Base-by-base conservation (phyloP, 306 rosid genomes). In the Chamaecrista fasciculata region DNA sequence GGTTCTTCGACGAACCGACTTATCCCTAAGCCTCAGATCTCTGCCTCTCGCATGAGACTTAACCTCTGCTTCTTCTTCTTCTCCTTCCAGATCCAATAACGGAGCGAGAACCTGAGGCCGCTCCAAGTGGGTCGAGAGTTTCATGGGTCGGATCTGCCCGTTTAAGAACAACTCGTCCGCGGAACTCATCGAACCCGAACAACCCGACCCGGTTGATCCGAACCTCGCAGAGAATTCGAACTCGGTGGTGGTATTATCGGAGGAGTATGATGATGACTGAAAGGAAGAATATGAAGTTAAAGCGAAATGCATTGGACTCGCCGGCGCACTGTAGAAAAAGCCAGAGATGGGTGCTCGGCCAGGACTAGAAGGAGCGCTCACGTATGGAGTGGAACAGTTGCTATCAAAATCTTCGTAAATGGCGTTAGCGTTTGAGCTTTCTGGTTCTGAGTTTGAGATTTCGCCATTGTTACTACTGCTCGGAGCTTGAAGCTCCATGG, bases 61-160 rank as follows among this genome's bases (percentile, higher is more conserved):
- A 0, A 24, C 70, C 0, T 33, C 86, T 0, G 29, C 72, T 0
- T 74, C 75, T 3, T 76, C 69, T 0, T 46, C 74, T 0, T 77
- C 95, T 19, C 8, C 74, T 29, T 86, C 90, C 61, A 91, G 96
- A 95, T 91, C 97, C 74, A 85, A 66, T 71, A 94, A 70, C 6
- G 98, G 98, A 29, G 83, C 83, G 0, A 92, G 71, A 42, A 83
- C 80, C 52, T 90, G 99, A 5, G 99, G 97, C 16, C 78, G 79
- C 36, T 95, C 92, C 42, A 95, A 62, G 78, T 95, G 97, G 25
- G 82, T 65, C 0, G 97, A 91, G 0, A 89, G 91, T 73, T 89
- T 95, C 97, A 95, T 91, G 40, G 99, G 97, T 5, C 96, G 85
- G 91, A 95, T 91, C 97, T 91, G 83, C 4, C 99, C 99, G 60